Conservation (phyloP, 495 filamentous ascomycete genomes). For the Stereocaulon alpinum region DNA sequence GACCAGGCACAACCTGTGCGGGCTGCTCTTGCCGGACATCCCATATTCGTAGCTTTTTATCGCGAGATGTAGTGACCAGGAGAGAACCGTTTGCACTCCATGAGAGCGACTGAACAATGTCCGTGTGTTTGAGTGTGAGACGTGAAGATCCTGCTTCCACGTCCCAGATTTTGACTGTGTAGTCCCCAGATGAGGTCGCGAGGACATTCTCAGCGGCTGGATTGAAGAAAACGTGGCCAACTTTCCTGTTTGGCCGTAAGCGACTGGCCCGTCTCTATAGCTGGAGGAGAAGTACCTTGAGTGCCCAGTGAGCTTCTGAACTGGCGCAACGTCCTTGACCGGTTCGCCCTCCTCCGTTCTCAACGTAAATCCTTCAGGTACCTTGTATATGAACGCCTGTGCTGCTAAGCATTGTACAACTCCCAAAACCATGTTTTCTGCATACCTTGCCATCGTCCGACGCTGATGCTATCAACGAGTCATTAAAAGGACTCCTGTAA, state of each 20-base stretch:
- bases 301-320: conserved; percentile 65
- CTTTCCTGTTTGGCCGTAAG: conserved; percentile 50
- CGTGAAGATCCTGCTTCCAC: conserved; percentile 64
- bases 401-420: conserved; percentile 17
- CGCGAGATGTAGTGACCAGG: conserved; percentile 85
- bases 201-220: conserved; percentile 92
- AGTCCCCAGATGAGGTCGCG: conserved; percentile 89
- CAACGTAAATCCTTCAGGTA: conserved; percentile 79
- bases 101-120: conserved; percentile 88
- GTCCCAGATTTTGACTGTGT: conserved; percentile 94
- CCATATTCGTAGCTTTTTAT: conserved; percentile 97
- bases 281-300: conserved; percentile 31
- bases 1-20: conserved; percentile 73
- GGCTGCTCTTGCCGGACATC: conserved; percentile 88
- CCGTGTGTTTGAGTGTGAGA: conserved; percentile 68
- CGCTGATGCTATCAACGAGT: conserved; percentile 80
- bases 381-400: conserved; percentile 84
- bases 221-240: conserved; percentile 96
- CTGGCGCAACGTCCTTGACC: conserved; percentile 65
- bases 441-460: conserved; percentile 88
- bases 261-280: neutral
- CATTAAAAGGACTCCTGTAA: conserved; percentile 85
- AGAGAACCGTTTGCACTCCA: conserved; percentile 90
- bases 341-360: conserved; percentile 68
- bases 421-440: neutral